A percentile compares a stretch with the other conserved stretches of the same genome.
Evolutionary conservation across 352 stramenopile species (phyloP).

Genomic region (Phytophthora melonis): DNA sequence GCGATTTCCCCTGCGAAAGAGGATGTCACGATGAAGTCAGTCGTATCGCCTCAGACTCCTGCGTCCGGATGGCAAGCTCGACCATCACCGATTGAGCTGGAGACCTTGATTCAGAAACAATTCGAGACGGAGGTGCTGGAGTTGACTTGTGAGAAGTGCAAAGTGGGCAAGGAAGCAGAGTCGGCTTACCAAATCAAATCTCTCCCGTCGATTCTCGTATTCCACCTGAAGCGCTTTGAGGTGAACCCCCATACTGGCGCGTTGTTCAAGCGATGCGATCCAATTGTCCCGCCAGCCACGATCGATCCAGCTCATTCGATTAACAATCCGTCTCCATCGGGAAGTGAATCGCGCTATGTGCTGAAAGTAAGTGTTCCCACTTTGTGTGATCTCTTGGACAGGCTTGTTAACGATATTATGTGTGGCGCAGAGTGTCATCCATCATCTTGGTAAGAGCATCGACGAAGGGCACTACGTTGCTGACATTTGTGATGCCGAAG

Average conservation of each 20-base stretch:
- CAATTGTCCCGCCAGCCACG: constrained; percentile 64
- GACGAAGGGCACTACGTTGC: constrained; percentile 89
- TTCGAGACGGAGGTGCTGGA: constrained; percentile 84
- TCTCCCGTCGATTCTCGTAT: constrained; percentile 74
- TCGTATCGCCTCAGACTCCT: constrained; percentile 17
- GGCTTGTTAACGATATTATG: not conserved
- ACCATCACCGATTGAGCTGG: constrained; percentile 53
- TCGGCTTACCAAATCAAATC: constrained; percentile 72
- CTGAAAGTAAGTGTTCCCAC: constrained; percentile 51
- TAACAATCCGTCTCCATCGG: constrained; percentile 35
- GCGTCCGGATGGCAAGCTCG: constrained; percentile 11
- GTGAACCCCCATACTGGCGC: constrained; percentile 69
- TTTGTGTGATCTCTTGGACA: too few relatives aligned
- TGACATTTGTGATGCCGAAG: constrained; percentile 65
- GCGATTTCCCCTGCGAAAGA: constrained; percentile 22
- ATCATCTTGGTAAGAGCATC: constrained; percentile 81
- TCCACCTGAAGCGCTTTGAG: constrained; percentile 90
- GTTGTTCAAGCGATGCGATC: constrained; percentile 85
- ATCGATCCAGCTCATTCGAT: constrained; percentile 55
- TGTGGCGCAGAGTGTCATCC: constrained; percentile 76
- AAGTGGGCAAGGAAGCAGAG: constrained; percentile 66
- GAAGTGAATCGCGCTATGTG: constrained; percentile 45
- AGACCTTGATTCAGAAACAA: constrained; percentile 75
- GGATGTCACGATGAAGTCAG: constrained; percentile 11
- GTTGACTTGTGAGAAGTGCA: constrained; percentile 88